These are phyloP conservation scores for Tuber microsphaerosporum DNA, from an alignment of 495 filamentous ascomycete species.

Conservation along the genomic window DNA sequence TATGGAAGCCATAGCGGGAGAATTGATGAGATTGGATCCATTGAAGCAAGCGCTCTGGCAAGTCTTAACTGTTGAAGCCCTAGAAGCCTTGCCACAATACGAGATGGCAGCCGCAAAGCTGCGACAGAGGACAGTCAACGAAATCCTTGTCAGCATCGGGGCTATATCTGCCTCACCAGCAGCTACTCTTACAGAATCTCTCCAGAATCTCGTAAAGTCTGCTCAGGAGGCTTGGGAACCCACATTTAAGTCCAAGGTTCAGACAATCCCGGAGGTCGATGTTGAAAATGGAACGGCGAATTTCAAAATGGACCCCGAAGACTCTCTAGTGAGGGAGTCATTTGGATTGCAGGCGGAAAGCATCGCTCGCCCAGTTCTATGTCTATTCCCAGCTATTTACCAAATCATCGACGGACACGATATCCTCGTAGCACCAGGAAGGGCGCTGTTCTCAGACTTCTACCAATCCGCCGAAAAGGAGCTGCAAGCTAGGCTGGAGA, in stretches of 20 bases:
- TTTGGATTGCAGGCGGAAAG: not conserved
- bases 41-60: not conserved
- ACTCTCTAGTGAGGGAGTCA: not conserved
- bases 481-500: not conserved
- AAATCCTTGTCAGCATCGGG: not conserved
- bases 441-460: not conserved
- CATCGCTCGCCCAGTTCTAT: not conserved
- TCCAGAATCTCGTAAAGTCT: not conserved
- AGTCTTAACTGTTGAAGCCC: not conserved
- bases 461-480: not conserved
- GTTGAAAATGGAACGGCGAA: not conserved
- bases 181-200: not conserved
- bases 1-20: not conserved
- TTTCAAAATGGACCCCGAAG: conserved; percentile 1
- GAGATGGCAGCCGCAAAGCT: not conserved
- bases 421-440: not conserved
- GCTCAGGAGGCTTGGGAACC: not conserved
- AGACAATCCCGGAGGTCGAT: not conserved
- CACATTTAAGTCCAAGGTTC: not conserved
- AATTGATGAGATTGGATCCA: conserved; percentile 1
- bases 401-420: not conserved
- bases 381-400: not conserved
- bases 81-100: not conserved
- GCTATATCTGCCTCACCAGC: not conserved
- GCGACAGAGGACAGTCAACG: not conserved